Conservation (phyloP, 2,329 filamentous ascomycete genomes). For the Colletotrichum zoysiae region DNA sequence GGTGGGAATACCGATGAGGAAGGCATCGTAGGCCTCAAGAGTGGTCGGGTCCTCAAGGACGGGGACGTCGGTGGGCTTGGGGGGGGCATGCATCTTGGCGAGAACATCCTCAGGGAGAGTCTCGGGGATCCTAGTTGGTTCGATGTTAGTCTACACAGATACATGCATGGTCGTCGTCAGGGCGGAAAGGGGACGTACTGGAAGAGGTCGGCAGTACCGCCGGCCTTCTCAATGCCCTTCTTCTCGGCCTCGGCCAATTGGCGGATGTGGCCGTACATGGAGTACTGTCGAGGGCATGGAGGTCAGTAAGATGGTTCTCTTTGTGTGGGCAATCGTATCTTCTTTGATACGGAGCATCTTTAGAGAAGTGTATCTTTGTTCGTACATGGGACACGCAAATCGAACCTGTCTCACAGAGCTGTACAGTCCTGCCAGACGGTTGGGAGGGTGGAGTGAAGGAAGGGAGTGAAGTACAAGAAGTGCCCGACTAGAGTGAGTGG, state of each 20-base stretch:
- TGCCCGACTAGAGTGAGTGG: constrained; percentile 33
- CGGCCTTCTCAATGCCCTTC: constrained; percentile 88
- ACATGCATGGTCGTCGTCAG: not conserved
- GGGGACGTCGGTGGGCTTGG: constrained; percentile 77
- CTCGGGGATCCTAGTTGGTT: constrained; percentile 75
- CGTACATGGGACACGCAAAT: not conserved
- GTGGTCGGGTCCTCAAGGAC: constrained; percentile 68
- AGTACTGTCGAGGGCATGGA: constrained; percentile 73
- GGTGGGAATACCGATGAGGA: constrained; percentile 95
- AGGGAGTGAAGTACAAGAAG: constrained; percentile 4
- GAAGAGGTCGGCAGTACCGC: constrained; percentile 84
- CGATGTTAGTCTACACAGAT: constrained; percentile 14
- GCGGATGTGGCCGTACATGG: constrained; percentile 92
- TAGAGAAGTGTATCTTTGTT: not conserved
- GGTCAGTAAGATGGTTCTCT: constrained; percentile 19
- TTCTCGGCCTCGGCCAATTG: constrained; percentile 90
- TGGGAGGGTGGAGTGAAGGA: not conserved
- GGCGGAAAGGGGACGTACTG: constrained; percentile 66
- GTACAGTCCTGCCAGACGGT: not conserved
- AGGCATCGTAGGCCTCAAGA: constrained; percentile 81
- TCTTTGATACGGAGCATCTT: not conserved
- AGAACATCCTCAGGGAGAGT: constrained; percentile 89
- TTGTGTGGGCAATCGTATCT: constrained; percentile 16
- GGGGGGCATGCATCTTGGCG: constrained; percentile 88
- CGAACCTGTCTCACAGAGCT: no score